phyloP scores from a whole-genome alignment of 2,329 filamentous ascomycete genomes.

The Monilinia vaccinii-corymbosi region DNA sequence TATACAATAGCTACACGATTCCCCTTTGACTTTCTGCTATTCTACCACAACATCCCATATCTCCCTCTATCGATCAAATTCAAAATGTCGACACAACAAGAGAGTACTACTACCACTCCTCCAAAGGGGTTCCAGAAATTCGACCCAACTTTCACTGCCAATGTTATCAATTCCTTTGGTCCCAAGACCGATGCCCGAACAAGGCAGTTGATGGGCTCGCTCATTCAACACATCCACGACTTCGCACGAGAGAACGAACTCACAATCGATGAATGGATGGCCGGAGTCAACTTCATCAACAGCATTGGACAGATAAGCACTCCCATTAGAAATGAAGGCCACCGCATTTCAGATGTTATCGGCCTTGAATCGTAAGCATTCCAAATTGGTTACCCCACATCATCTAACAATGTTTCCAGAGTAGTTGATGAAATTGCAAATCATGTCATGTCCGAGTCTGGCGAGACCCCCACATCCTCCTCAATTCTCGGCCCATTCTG shows the following conservation, averaged over 20 bases:
- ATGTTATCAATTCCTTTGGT: constrained; percentile 65
- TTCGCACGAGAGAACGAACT: constrained; percentile 71
- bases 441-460: constrained; percentile 18
- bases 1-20: not conserved
- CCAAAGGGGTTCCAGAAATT: constrained; percentile 34
- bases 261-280: constrained; percentile 67
- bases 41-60: not conserved
- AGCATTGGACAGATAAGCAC: constrained; percentile 58
- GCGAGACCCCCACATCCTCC: constrained; percentile 37
- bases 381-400: not conserved
- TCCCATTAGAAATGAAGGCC: constrained; percentile 62
- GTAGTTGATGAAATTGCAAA: constrained; percentile 47
- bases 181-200: constrained; percentile 58
- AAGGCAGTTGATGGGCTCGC: constrained; percentile 50
- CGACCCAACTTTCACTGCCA: constrained; percentile 68
- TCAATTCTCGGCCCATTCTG: constrained; percentile 83
- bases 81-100: constrained; percentile 6
- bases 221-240: constrained; percentile 68
- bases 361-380: constrained; percentile 59
- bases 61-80: not conserved
- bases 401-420: constrained; percentile 29
- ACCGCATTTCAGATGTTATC: constrained; percentile 63
- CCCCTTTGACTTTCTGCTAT: not conserved
- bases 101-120: not conserved
- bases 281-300: constrained; percentile 68